These are phyloP conservation scores for Lathyrus oleraceus DNA, from an alignment of 306 rosid genomes.

Conservation along the genomic window DNA sequence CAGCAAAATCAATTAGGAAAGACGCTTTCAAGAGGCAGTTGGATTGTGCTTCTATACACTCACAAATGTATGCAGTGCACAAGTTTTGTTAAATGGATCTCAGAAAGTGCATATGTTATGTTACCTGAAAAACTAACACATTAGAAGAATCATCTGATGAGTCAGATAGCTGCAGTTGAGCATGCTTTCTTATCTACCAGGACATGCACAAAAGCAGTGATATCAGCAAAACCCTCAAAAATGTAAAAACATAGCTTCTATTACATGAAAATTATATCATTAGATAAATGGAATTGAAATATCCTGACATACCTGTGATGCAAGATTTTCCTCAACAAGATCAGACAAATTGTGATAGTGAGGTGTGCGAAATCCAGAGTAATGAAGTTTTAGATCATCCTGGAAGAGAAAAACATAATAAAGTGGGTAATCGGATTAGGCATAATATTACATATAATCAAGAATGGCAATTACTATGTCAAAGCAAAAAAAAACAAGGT, in stretches of 20 bases:
- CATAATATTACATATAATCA: conserved; percentile 15
- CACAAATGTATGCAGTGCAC: not conserved
- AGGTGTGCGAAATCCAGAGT: conserved; percentile 76
- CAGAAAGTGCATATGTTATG: conserved; percentile 27
- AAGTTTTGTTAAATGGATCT: conserved; percentile 14
- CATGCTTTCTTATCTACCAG: conserved; percentile 60
- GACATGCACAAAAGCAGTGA: conserved; percentile 34
- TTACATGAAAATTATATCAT: conserved; percentile 15
- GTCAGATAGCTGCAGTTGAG: conserved; percentile 73
- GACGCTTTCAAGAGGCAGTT: conserved; percentile 18
- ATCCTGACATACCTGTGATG: conserved; percentile 59
- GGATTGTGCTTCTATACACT: not conserved
- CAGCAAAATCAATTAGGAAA: conserved; percentile 25
- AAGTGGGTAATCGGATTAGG: conserved; percentile 22
- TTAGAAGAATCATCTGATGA: conserved; percentile 67
- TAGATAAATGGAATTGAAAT: conserved; percentile 27
- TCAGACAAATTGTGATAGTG: conserved; percentile 91
- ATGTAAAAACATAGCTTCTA: conserved; percentile 16
- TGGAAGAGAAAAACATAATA: conserved; percentile 43
- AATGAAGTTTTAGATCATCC: conserved; percentile 81
- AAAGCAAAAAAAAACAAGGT: conserved; percentile 1
- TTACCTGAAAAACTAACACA: conserved; percentile 87
- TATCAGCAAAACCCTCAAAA: conserved; percentile 31
- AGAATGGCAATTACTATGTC: conserved; percentile 22
- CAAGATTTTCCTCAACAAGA: conserved; percentile 77